A percentile compares a stretch with the other conserved stretches of the same genome.
These are phyloP conservation scores for Isabelozyma gotoi DNA, from an alignment of 805 yeast species.

Conservation along the genomic window DNA sequence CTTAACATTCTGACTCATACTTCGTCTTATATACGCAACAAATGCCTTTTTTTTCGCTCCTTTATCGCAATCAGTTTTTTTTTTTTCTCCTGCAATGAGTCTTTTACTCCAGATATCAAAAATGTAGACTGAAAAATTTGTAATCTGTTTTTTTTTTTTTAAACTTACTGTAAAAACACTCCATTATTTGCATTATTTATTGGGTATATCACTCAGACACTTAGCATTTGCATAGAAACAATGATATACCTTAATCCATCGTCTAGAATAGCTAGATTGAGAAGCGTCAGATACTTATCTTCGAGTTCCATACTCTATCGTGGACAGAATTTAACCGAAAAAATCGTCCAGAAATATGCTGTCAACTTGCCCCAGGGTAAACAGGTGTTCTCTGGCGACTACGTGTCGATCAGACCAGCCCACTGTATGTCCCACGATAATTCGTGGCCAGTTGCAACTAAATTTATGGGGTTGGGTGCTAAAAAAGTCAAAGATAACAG, in stretches of 20 bases:
- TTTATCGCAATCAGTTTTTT: background rate
- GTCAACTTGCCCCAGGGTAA: constrained; percentile 80
- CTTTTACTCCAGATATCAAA: constrained; percentile 3
- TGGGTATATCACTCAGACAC: too few species aligned
- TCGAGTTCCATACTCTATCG: constrained; percentile 12
- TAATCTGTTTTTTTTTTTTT: too few species aligned
- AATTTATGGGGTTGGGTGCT: constrained; percentile 94
- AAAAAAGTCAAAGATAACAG: constrained; percentile 75
- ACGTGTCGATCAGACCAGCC: constrained; percentile 91
- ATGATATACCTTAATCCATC: background rate
- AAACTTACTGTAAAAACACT: too few species aligned
- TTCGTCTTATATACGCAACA: background rate
- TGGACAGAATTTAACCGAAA: constrained; percentile 90
- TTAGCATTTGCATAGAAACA: background rate
- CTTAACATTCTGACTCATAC: constrained; percentile 3
- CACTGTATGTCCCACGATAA: constrained; percentile 99
- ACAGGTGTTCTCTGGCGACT: constrained; percentile 84
- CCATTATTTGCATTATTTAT: too few species aligned
- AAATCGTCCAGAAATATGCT: constrained; percentile 90
- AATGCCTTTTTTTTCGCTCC: background rate
- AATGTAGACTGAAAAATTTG: constrained; percentile 1
- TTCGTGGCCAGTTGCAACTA: constrained; percentile 98
- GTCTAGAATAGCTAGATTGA: background rate
- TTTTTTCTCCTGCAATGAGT: background rate
- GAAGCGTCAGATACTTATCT: background rate